Conservation (phyloP, 805 yeast genomes). For the Naumovozyma dairenensis region DNA sequence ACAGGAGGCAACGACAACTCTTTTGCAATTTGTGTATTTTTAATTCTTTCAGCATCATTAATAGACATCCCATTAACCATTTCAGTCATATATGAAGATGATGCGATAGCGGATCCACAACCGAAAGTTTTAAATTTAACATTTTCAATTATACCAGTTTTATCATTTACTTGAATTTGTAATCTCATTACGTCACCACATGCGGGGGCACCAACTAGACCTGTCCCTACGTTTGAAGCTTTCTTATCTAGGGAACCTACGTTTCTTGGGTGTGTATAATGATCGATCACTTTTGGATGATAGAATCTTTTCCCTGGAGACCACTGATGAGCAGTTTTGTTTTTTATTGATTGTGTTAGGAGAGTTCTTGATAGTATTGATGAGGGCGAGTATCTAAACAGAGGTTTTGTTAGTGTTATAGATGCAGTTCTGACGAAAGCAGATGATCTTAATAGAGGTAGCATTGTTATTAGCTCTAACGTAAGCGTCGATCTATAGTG, state of each 20-base stretch:
- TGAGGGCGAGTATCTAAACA: no score
- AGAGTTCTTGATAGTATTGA: no score
- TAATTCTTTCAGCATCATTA: slow-evolving; percentile 86
- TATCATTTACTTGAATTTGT: slow-evolving; percentile 85
- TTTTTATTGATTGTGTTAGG: no score
- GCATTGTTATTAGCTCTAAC: no score
- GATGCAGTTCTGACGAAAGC: no score
- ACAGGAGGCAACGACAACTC: slow-evolving; percentile 94
- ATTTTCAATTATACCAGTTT: slow-evolving; percentile 80
- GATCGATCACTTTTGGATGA: slow-evolving; percentile 90
- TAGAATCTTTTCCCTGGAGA: slow-evolving; percentile 48
- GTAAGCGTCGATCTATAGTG: no score
- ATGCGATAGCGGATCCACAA: slow-evolving; percentile 97
- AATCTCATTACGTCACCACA: slow-evolving; percentile 99
- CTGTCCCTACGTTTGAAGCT: slow-evolving; percentile 77
- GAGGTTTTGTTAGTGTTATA: no score
- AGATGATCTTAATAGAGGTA: no score
- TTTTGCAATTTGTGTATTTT: slow-evolving; percentile 88
- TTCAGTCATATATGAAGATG: slow-evolving; percentile 88
- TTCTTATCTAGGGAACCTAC: slow-evolving; percentile 86
- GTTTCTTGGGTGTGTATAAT: slow-evolving; percentile 90
- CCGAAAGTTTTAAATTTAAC: slow-evolving; percentile 97
- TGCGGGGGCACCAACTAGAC: slow-evolving; percentile 97
- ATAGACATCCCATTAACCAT: slow-evolving; percentile 87
- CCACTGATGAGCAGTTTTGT: no score